Evolutionary conservation across 306 rosid genomes (phyloP).

Genomic region (Cicer yamashitae): DNA sequence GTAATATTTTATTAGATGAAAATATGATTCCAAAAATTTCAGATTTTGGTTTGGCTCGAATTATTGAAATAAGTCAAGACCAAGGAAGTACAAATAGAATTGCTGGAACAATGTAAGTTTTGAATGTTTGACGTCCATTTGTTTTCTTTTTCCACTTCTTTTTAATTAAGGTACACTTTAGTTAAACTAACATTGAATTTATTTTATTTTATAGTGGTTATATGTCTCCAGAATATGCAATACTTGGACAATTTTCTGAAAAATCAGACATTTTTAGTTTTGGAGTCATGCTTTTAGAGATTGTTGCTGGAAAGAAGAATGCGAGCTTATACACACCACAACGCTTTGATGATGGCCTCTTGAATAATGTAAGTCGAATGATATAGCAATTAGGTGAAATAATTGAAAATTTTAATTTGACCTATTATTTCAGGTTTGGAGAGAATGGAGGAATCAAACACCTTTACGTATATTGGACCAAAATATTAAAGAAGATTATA

Average conservation of each 20-base stretch:
- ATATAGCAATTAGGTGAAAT: no score
- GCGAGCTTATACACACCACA: not conserved
- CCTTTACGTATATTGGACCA: not conserved
- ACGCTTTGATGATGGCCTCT: not conserved
- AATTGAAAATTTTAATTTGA: not conserved
- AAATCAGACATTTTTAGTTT: not conserved
- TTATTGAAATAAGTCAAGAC: constrained; percentile 16
- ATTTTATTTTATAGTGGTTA: not conserved
- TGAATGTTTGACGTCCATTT: not conserved
- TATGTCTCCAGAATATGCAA: constrained; percentile 2
- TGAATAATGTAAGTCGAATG: not conserved
- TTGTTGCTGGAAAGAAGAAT: constrained; percentile 8
- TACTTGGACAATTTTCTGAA: constrained; percentile 1
- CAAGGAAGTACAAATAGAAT: constrained; percentile 13
- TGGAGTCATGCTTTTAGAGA: constrained; percentile 11
- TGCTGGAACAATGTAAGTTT: constrained; percentile 11
- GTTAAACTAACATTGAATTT: not conserved
- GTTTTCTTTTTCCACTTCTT: not conserved
- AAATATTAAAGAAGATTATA: not conserved
- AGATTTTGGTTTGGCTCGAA: not conserved
- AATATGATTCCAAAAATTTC: constrained; percentile 6
- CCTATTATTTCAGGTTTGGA: not conserved
- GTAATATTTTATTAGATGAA: not conserved
- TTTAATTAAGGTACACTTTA: no score
- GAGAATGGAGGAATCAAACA: not conserved